Percentiles rank a stretch among this genome's conserved stretches.
These are phyloP conservation scores for Mycena olivaceomarginata DNA, from an alignment of 768 basidiomycete genomes.

Conservation along the genomic window DNA sequence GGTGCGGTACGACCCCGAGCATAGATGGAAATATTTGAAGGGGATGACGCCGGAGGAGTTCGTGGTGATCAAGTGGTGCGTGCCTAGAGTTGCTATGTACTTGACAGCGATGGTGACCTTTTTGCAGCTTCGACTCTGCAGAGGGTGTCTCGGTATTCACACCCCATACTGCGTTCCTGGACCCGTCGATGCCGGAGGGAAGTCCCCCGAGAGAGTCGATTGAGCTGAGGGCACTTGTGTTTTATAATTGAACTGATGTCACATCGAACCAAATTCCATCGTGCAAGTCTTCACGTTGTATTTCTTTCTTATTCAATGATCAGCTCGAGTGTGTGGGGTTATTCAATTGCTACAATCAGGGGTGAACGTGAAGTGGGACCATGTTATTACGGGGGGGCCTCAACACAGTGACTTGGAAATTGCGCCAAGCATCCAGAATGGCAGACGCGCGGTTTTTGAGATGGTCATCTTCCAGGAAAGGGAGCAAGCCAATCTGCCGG, in stretches of 20 bases:
- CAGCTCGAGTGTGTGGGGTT: constrained; percentile 11
- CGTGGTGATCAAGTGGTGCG: constrained; percentile 62
- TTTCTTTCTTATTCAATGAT: constrained; percentile 19
- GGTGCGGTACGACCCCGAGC: constrained; percentile 55
- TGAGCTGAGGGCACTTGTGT: constrained; percentile 79
- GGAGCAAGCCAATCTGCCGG: no score
- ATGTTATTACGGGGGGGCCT: constrained; percentile 14
- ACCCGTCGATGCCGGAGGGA: constrained; percentile 70
- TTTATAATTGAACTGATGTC: constrained; percentile 63
- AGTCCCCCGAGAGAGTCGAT: constrained; percentile 74
- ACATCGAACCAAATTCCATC: constrained; percentile 32
- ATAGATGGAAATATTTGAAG: constrained; percentile 61
- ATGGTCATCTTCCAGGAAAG: no score
- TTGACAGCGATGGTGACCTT: constrained; percentile 14
- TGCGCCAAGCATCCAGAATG: no score
- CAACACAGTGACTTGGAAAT: no score
- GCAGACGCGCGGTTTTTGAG: no score
- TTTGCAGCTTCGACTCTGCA: constrained; percentile 51
- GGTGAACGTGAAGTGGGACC: constrained; percentile 18
- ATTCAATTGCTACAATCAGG: constrained; percentile 21
- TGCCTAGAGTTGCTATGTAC: constrained; percentile 11
- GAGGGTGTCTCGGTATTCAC: constrained; percentile 70
- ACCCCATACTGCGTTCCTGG: constrained; percentile 79
- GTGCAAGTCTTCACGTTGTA: constrained; percentile 22
- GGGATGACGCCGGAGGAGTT: constrained; percentile 59